These are phyloP conservation scores for Zygosaccharomyces siamensis DNA, from an alignment of 805 yeast species.

Conservation along the genomic window DNA sequence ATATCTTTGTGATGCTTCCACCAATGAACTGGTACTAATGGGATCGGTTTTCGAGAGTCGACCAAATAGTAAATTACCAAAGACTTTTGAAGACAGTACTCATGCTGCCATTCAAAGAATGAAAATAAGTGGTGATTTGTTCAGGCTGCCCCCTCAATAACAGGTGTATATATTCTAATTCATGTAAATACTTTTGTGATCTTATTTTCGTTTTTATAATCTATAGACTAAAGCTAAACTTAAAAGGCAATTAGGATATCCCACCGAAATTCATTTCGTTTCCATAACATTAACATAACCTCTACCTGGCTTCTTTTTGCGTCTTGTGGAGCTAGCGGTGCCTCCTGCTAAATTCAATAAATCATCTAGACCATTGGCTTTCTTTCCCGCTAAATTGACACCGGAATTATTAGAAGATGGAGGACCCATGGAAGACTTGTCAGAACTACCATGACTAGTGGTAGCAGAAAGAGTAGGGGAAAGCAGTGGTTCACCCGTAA, in stretches of 20 bases:
- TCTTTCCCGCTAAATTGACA: constrained; percentile 30
- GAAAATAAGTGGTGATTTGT: constrained; percentile 33
- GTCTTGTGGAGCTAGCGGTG: constrained; percentile 31
- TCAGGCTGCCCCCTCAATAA: constrained; percentile 22
- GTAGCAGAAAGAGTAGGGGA: constrained; percentile 4
- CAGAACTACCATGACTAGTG: neutral
- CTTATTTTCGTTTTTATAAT: neutral
- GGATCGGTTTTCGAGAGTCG: constrained; percentile 63
- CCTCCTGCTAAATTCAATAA: constrained; percentile 38
- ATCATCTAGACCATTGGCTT: constrained; percentile 45
- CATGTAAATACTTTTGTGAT: constrained; percentile 5
- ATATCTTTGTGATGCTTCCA: constrained; percentile 55
- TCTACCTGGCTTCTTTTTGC: constrained; percentile 45
- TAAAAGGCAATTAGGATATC: neutral
- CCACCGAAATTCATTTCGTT: constrained; percentile 13
- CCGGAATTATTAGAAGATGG: constrained; percentile 15
- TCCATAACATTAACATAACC: constrained; percentile 68
- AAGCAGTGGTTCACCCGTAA: constrained; percentile 32
- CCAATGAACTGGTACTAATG: constrained; percentile 53
- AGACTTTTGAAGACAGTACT: constrained; percentile 23
- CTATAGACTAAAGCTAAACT: neutral
- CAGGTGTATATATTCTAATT: neutral
- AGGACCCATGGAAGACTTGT: constrained; percentile 16
- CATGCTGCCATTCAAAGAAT: constrained; percentile 28
- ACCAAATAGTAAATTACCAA: constrained; percentile 38